Evolutionary conservation across 2,329 filamentous ascomycete genomes (phyloP), one percentile per base, ranked within the genome.

Genomic region (Stagonosporopsis rhizophila): DNA sequence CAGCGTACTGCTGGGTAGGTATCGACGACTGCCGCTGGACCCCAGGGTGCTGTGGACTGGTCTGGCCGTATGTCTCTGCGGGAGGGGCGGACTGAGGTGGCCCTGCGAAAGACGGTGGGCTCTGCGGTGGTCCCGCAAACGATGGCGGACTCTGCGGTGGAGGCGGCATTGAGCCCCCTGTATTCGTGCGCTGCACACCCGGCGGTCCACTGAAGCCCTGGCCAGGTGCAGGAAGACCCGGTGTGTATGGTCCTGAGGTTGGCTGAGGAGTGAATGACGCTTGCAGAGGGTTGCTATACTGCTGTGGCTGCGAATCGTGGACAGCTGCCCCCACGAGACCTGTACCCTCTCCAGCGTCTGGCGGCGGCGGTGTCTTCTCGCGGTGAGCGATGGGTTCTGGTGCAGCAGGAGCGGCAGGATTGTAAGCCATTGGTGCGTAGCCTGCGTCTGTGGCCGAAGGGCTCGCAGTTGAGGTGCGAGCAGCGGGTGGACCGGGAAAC

Each of bases 281-380:
- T 53, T 75, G 73, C 23, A 74, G 52, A 7, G 72, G 72, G 27
- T 69, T 71, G 47, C 59, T 58, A 45, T 74, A 75, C 40, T 68
- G 70, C 14, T 64, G 60, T 8, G 63, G 62, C 35, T 72, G 68
- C 12, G 77, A 70, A 30, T 80, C 78, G 48, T 80, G 74, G 15
- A 68, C 66, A 22, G 75, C 74, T 11, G 75, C 77, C 14, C 71
- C 65, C 14, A 65, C 66, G 15, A 82, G 69, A 1, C 80, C 80
- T 17, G 77, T 81, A 3, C 80, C 81, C 52, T 70, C 77, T 12
- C 81, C 84, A 35, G 81, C 85, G 65, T 92, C 90, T 30, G 87
- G 84, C 3, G 88, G 89, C 4, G 90, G 86, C 1, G 90, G 90
- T 0, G 90, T 94, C 81, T 92, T 92, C 74, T 93, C 90, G 44